Evolutionary conservation across 108 stramenopile genomes (phyloP).

Genomic region (Aurantiochytrium sp.): DNA sequence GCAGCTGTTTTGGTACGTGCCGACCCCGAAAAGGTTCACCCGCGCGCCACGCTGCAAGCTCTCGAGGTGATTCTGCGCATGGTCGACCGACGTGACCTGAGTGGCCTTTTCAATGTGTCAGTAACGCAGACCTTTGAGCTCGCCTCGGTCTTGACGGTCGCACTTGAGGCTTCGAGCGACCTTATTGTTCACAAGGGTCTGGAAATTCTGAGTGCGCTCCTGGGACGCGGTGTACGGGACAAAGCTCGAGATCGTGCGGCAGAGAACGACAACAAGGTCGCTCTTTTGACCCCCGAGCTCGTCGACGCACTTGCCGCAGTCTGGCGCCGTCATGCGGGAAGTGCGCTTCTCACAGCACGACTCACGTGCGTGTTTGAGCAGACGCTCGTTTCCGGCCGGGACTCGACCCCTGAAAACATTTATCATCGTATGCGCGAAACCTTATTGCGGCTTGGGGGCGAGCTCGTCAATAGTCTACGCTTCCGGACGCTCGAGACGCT

Average conservation of each 20-base stretch:
- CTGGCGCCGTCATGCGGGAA: neutral
- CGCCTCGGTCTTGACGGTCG: neutral
- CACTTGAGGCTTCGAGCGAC: neutral
- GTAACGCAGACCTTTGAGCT: neutral
- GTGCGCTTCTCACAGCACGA: neutral
- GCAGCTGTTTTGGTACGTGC: neutral
- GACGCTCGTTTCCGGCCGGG: neutral
- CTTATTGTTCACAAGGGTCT: neutral
- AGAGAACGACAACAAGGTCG: neutral
- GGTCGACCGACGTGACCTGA: neutral
- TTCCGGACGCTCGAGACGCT: neutral
- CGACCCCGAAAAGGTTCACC: neutral
- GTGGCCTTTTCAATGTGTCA: neutral
- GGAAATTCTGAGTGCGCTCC: neutral
- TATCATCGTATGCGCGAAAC: neutral
- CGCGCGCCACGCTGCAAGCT: neutral
- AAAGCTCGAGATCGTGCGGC: neutral
- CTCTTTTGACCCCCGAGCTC: neutral
- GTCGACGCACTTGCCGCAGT: neutral
- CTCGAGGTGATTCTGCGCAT: neutral
- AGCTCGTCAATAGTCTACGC: neutral
- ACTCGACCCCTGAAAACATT: slow-evolving; percentile 7
- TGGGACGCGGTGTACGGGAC: neutral
- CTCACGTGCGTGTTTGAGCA: neutral
- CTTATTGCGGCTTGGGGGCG: neutral